Evolutionary conservation across 2,329 filamentous ascomycete genomes (phyloP), one percentile per base, ranked within the genome.

Genomic region (Neurospora crassa): DNA sequence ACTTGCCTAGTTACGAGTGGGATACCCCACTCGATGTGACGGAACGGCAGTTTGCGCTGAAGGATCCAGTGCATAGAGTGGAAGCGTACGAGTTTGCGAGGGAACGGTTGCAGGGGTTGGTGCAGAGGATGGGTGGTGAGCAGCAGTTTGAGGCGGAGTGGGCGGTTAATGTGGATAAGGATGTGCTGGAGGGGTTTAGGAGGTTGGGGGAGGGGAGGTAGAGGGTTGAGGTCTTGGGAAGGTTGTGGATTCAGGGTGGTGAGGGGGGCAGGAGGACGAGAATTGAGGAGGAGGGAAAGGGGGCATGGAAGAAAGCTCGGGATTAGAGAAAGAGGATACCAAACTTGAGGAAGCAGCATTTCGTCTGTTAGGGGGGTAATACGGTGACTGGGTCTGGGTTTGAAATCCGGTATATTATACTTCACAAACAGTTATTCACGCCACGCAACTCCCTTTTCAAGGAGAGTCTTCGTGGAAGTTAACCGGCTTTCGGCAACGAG

Each of bases 91-190:
- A 83, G 1, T 94, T 91, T 78, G 85, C 94, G 2, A 85, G 85
- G 75, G 84, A 88, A 73, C 86, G 88, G 70, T 78, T 96, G 42
- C 83, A 87, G 71, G 82, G 84, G 16, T 81, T 90, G 5, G 86
- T 94, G 24, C 82, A 82, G 69, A 82, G 84, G 4, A 84, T 84
- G 4, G 92, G 92, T 1, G 91, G 91, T 0, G 86, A 90, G 75
- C 83, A 87, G 68, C 81, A 78, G 3, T 95, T 96, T 78, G 85
- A 90, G 78, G 84, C 87, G 70, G 85, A 90, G 69, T 94, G 90
- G 88, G 80, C 89, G 16, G 84, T 84, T n/a, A 92, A 94, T 73
- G 91, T 96, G 37, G 92, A 96, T 79, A 85, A 85, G 75, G 89
- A 94, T 72, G 87, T 94, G 18, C 76, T 95, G 73, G 83, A 83